A percentile compares a stretch with the other conserved stretches of the same genome.
phyloP scores from a whole-genome alignment of 2,329 filamentous ascomycete species.

The Elsinoe fawcettii region DNA sequence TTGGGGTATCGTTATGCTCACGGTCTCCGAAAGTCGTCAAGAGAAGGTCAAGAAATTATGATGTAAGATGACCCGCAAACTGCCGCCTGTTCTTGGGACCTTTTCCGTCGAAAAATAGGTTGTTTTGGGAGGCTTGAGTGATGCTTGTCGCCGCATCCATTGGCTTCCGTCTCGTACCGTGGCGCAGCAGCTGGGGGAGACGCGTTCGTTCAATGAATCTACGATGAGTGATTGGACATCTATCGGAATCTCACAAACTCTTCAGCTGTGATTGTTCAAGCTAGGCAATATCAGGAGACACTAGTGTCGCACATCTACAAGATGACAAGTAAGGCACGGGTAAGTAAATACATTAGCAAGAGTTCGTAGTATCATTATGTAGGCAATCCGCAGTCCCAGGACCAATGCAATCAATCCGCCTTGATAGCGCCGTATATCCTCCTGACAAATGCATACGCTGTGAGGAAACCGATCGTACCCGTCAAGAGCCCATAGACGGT shows the following conservation, averaged over 20 bases:
- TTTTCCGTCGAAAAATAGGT: not conserved
- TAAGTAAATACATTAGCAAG: not conserved
- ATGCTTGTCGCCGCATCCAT: conserved; percentile 9
- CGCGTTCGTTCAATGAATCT: not conserved
- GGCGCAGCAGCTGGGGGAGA: conserved; percentile 7
- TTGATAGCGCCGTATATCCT: conserved; percentile 59
- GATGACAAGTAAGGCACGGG: not conserved
- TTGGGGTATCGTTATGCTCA: not conserved
- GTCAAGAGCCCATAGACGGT: conserved; percentile 72
- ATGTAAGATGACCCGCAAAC: conserved; percentile 7
- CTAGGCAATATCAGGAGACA: too few relatives aligned
- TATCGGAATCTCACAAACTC: not conserved
- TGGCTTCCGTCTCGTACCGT: conserved; percentile 4
- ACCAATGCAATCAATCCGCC: conserved; percentile 25
- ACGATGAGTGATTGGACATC: not conserved
- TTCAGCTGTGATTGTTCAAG: too few relatives aligned
- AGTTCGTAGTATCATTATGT: conserved; percentile 10
- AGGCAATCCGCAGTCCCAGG: not conserved
- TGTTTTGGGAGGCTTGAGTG: conserved; percentile 1
- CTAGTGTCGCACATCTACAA: too few relatives aligned
- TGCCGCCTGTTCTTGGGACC: not conserved
- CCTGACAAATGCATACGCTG: conserved; percentile 74
- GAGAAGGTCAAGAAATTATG: not conserved
- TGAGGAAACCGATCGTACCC: conserved; percentile 77
- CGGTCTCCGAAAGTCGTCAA: not conserved